These are phyloP conservation scores for Chimonanthus praecox DNA, from an alignment of 164 flowering plant species.

Conservation along the genomic window DNA sequence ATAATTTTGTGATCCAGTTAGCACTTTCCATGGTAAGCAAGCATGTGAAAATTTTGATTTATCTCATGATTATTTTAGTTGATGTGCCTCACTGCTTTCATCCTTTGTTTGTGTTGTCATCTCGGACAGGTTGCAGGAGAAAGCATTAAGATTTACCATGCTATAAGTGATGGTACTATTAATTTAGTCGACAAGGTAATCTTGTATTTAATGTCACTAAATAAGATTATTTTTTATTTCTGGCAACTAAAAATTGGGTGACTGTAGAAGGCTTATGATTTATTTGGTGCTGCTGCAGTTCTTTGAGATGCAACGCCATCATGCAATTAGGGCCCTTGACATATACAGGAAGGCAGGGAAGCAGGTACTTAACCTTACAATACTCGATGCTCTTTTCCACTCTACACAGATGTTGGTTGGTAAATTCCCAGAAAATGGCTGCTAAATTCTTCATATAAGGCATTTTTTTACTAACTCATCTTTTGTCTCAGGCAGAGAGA, in stretches of 20 bases:
- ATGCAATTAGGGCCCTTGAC: slow-evolving; percentile 82
- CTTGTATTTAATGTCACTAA: background rate
- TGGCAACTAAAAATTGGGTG: background rate
- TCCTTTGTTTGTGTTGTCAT: slow-evolving; percentile 7
- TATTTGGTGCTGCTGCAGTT: slow-evolving; percentile 48
- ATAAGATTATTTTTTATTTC: background rate
- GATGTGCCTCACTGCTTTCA: background rate
- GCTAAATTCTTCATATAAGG: background rate
- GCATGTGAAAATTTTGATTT: background rate
- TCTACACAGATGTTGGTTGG: background rate
- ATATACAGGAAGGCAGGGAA: slow-evolving; percentile 78
- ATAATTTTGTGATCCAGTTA: slow-evolving; percentile 74
- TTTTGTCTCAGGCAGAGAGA: slow-evolving; percentile 59
- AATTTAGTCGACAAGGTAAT: slow-evolving; percentile 98
- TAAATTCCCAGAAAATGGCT: background rate
- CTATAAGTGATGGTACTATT: slow-evolving; percentile 78
- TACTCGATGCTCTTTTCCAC: background rate
- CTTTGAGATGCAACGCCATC: slow-evolving; percentile 95
- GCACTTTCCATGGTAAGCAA: slow-evolving; percentile 79
- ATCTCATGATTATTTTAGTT: background rate
- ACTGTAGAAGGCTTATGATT: background rate
- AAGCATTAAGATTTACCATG: slow-evolving; percentile 81
- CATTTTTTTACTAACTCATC: background rate
- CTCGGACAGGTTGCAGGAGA: slow-evolving; percentile 78
- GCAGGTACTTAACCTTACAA: slow-evolving; percentile 48